A percentile compares a stretch with the other conserved stretches of the same genome.
These are phyloP conservation scores for Wickerhamomyces sp. DNA, from an alignment of 1,139 yeast species.

Conservation along the genomic window DNA sequence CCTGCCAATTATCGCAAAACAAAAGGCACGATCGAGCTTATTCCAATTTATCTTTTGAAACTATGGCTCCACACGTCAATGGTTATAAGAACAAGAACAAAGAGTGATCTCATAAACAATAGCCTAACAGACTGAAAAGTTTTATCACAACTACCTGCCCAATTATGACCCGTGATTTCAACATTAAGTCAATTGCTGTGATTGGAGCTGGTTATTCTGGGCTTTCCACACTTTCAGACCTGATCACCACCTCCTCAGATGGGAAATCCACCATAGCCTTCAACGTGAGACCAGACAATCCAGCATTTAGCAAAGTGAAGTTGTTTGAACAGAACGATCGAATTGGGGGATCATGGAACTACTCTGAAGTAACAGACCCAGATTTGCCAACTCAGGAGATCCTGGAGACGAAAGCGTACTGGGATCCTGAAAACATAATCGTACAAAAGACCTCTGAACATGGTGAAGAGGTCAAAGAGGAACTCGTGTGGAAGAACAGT, in stretches of 20 bases:
- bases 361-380: conserved; percentile 6
- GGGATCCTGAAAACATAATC: neutral
- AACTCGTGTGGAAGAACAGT: conserved; percentile 29
- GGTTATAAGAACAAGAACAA: no score
- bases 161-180: conserved; percentile 1
- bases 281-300: conserved; percentile 2
- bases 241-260: conserved; percentile 21
- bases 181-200: conserved; percentile 22
- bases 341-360: conserved; percentile 28
- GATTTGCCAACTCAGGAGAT: conserved; percentile 4
- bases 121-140: no score
- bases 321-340: conserved; percentile 24
- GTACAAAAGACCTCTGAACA: neutral
- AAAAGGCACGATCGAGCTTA: no score
- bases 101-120: no score
- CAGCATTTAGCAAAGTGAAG: conserved; percentile 23
- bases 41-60: no score
- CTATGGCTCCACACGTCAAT: no score
- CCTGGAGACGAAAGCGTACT: conserved; percentile 1
- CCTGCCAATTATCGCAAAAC: no score
- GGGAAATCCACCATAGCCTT: conserved; percentile 21
- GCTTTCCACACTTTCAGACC: conserved; percentile 23
- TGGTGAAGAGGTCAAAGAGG: neutral
- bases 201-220: conserved; percentile 30
- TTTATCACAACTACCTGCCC: no score